Evolutionary conservation across 257 asterid species (phyloP).

Genomic region (Echium plantagineum): DNA sequence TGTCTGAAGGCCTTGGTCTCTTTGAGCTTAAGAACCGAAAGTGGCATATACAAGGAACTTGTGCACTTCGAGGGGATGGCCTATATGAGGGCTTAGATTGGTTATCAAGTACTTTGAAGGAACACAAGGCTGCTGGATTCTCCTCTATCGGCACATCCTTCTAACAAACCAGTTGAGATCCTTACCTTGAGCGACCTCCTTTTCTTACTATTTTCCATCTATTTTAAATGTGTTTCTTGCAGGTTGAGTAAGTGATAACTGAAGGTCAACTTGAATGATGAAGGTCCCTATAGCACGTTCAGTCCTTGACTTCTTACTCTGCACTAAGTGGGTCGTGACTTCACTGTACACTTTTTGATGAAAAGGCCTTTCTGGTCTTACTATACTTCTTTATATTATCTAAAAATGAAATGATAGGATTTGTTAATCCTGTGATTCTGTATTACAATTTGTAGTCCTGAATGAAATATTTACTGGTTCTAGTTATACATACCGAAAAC

Average conservation of each 20-base stretch:
- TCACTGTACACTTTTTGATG: neutral
- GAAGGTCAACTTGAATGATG: too few relatives aligned
- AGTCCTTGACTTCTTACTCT: too few relatives aligned
- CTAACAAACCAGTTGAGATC: constrained; percentile 32
- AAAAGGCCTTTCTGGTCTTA: neutral
- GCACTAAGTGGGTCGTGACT: neutral
- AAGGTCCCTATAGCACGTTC: neutral
- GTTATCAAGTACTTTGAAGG: constrained; percentile 83
- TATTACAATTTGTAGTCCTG: neutral
- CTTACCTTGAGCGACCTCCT: neutral
- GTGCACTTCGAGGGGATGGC: constrained; percentile 91
- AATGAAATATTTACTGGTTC: too few relatives aligned
- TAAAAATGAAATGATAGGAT: neutral
- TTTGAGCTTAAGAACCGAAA: constrained; percentile 73
- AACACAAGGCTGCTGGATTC: constrained; percentile 68
- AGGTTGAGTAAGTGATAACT: neutral
- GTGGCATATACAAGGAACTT: constrained; percentile 95
- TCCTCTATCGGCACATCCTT: constrained; percentile 80
- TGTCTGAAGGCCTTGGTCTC: constrained; percentile 85
- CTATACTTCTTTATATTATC: neutral
- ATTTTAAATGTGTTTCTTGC: neutral
- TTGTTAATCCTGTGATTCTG: neutral
- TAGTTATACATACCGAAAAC: too few relatives aligned
- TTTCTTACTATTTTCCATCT: neutral
- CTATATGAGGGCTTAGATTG: constrained; percentile 94